Evolutionary conservation across 2,329 filamentous ascomycete genomes (phyloP), one percentile per base, ranked within the genome.

Genomic region (Neonectria neomacrospora): DNA sequence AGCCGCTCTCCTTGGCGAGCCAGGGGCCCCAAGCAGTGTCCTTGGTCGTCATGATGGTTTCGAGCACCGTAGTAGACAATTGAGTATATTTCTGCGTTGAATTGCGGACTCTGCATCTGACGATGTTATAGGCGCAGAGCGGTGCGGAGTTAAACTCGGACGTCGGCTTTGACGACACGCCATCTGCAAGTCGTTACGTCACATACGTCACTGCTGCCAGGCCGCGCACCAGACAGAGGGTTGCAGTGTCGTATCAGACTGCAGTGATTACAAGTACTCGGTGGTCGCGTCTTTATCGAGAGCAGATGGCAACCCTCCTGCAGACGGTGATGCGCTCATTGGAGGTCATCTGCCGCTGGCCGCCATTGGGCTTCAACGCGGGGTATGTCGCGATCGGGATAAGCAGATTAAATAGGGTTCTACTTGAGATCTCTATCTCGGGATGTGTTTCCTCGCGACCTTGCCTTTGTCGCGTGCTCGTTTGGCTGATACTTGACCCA

Each of bases 111-210:
- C 7, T 50, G n/a, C 34, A 37, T 37, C 34, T 37, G 34, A 37
- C 44, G 22, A 26, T 20, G 2, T 50, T 50, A 50, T 50, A 41
- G 23, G 18, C 28, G 6, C 7, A 20, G 26, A 14, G 26, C 26
- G 16, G 8, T 22, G n/a, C 47, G 47, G 47, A 50, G 11, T 50
- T 50, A 50, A 32, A n/a, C 47, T 50, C 47, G 47, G 47, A 32
- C 9, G 47, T 50, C 47, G 47, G 47, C 28, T 32, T 50, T 50
- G 47, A 32, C 22, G 26, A 18, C 47, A 50, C 28, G n/a, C 47
- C n/a, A 50, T 26, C 2, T 30, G 28, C n/a, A 18, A 20, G 18
- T 32, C n/a, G 47, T 50, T 47, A 47, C 42, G 22, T n/a, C 44
- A 47, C 23, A 28, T 5, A 11, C 22, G 44, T 10, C 37, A 20